Evolutionary conservation across 2,329 filamentous ascomycete species (phyloP).

Genomic region (Colletotrichum gigasporum): DNA sequence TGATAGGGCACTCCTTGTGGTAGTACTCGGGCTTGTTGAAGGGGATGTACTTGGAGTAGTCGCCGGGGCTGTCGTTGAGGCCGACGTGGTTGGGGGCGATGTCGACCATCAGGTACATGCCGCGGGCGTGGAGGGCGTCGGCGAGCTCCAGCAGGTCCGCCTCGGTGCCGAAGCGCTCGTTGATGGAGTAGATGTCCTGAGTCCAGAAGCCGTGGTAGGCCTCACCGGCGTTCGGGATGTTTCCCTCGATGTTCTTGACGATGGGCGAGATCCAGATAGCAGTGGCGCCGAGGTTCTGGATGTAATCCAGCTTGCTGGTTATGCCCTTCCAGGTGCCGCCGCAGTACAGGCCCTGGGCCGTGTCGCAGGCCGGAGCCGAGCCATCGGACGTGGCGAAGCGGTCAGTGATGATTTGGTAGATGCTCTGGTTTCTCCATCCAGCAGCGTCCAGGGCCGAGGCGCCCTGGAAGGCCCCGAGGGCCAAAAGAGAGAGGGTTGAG

Average conservation of each 20-base stretch:
- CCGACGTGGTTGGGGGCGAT: constrained; percentile 62
- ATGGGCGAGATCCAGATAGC: constrained; percentile 56
- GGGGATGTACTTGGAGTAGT: constrained; percentile 36
- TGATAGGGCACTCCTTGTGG: constrained; percentile 66
- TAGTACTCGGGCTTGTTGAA: constrained; percentile 66
- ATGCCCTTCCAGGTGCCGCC: constrained; percentile 61
- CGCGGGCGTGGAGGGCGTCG: constrained; percentile 56
- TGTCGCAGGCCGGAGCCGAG: constrained; percentile 44
- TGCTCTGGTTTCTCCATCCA: constrained; percentile 51
- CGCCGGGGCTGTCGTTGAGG: constrained; percentile 35
- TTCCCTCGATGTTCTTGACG: constrained; percentile 48
- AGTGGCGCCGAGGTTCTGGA: constrained; percentile 56
- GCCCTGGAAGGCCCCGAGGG: constrained; percentile 24
- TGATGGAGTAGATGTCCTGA: constrained; percentile 50
- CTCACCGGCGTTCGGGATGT: constrained; percentile 37
- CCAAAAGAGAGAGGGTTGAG: constrained; percentile 16
- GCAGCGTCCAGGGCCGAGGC: constrained; percentile 37
- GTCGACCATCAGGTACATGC: constrained; percentile 68
- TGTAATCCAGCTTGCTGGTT: constrained; percentile 59
- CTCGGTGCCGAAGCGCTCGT: constrained; percentile 58
- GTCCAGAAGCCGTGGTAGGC: constrained; percentile 54
- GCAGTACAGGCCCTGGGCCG: constrained; percentile 49
- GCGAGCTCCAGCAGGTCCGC: constrained; percentile 58
- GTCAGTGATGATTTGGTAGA: constrained; percentile 57
- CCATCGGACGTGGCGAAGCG: constrained; percentile 50